Base-by-base conservation (phyloP, 306 rosid species). In the Heteromeles arbutifolia region DNA sequence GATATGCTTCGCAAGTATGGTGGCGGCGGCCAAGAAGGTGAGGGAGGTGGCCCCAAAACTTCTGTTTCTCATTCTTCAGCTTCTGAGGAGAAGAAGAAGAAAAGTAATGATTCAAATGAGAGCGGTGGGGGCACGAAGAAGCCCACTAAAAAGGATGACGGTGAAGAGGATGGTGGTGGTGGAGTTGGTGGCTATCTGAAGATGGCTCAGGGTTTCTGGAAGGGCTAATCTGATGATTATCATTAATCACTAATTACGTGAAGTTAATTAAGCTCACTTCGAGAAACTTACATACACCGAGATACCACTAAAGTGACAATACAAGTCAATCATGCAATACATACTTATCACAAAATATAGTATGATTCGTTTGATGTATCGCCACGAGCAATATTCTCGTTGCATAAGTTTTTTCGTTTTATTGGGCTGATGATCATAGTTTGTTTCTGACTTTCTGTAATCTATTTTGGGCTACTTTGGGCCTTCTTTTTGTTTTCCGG, bases 1-100 rank as follows among this genome's bases (percentile, higher is more conserved):
- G 88, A 71, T 58, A 76, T 81, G 78, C 83, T 89, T 15, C 87
- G 74, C 32, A 59, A 77, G 34, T 84, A 82, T 69, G 74, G 61
- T 62, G 68, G 61, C 19, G 66, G 65, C 8, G 75, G 48, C 11
- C 5, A 22, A 17, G 59, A 34, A 4, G 58, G 22, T 10, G 58
- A 22, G 4, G 61, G 13, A 34, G 62, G 45, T 3, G 50, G 41
- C 4, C 31, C 4, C 1, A 15, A 50, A 50, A 50, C 14, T 52
- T 26, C 57, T 6, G 58, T 22, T 15, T 58, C 62, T 57, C 62
- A 57, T 57, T 57, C 62, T 57, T 57, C 62, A 3, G 62, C 28
- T 57, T 9, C 69, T 32, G 70, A 13, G 5, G 67, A 39, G 26
- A 63, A 31, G 41, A 15, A 5, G 13, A 63, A 17, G 67, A 18